phyloP scores from a whole-genome alignment of 352 stramenopile species.

The Pelagophyceae sp. region DNA sequence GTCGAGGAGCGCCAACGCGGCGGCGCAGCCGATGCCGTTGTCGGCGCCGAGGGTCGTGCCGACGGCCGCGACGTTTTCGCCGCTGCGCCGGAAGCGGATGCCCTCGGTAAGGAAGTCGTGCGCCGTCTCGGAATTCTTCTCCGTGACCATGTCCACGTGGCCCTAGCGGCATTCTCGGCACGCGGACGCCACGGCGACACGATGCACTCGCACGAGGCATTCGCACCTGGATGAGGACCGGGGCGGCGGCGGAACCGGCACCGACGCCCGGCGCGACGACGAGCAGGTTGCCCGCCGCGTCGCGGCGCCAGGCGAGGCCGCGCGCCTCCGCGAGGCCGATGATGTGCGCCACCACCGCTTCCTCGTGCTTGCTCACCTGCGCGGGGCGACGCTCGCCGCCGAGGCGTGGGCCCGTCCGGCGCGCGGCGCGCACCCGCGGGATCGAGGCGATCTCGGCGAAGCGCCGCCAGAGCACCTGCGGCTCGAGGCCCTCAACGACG shows the following conservation, averaged over 20 bases:
- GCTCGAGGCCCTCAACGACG: neutral
- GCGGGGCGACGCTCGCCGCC: too few species aligned
- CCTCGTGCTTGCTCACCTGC: constrained; percentile 38
- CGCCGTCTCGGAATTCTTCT: constrained; percentile 36
- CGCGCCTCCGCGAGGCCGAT: constrained; percentile 31
- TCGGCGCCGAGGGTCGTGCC: constrained; percentile 45
- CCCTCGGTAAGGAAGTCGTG: constrained; percentile 41
- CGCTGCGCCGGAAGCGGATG: constrained; percentile 34
- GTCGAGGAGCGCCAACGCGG: constrained; percentile 37
- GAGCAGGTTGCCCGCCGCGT: constrained; percentile 30
- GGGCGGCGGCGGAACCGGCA: constrained; percentile 24
- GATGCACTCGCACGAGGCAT: neutral
- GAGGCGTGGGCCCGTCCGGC: too few species aligned
- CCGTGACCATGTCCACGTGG: constrained; percentile 47
- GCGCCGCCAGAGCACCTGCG: constrained; percentile 26
- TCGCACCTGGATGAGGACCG: constrained; percentile 35
- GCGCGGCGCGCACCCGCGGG: constrained; percentile 25
- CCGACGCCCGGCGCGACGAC: constrained; percentile 26
- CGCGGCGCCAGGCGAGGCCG: constrained; percentile 26
- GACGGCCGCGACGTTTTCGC: constrained; percentile 37
- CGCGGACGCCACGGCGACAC: neutral
- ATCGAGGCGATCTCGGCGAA: constrained; percentile 35
- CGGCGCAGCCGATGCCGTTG: constrained; percentile 42
- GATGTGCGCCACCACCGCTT: constrained; percentile 30
- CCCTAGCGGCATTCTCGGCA: too few species aligned